These are phyloP conservation scores for Friedmanniomyces endolithicus DNA, from an alignment of 495 filamentous ascomycete genomes.

Conservation along the genomic window DNA sequence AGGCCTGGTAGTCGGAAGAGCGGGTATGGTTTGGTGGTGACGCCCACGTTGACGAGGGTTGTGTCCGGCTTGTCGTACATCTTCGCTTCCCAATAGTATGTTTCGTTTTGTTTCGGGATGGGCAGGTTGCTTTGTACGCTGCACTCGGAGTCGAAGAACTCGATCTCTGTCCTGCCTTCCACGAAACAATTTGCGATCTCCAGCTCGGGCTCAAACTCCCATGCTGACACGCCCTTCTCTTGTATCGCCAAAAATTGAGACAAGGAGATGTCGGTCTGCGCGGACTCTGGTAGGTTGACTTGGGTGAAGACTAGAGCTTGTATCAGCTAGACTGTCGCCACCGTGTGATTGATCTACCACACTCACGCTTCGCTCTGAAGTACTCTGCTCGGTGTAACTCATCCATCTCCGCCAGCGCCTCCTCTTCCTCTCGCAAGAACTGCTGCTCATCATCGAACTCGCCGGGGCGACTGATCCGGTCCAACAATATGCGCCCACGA, in stretches of 20 bases:
- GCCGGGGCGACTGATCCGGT: slow-evolving; percentile 83
- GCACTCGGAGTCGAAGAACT: slow-evolving; percentile 96
- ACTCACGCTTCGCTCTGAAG: slow-evolving; percentile 81
- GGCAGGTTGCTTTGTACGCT: slow-evolving; percentile 95
- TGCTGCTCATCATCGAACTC: slow-evolving; percentile 97
- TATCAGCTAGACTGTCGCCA: slow-evolving; percentile 9
- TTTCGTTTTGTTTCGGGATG: slow-evolving; percentile 95
- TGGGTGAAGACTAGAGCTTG: slow-evolving; percentile 64
- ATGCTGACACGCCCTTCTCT: slow-evolving; percentile 95
- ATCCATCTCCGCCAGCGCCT: slow-evolving; percentile 91
- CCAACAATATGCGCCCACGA: slow-evolving; percentile 80
- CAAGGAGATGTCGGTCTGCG: slow-evolving; percentile 91
- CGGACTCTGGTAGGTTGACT: slow-evolving; percentile 87
- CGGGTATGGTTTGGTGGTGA: slow-evolving; percentile 94
- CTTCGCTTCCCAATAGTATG: slow-evolving; percentile 99
- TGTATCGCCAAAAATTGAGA: slow-evolving; percentile 97
- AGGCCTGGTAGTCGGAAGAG: slow-evolving; percentile 86
- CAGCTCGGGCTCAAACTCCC: slow-evolving; percentile 96
- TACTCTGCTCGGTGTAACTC: slow-evolving; percentile 84
- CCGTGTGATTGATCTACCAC: neutral
- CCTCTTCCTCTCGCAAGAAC: slow-evolving; percentile 81
- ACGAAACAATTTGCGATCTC: slow-evolving; percentile 99
- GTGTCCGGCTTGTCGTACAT: slow-evolving; percentile 92
- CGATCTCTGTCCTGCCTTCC: slow-evolving; percentile 87
- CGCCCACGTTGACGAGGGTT: slow-evolving; percentile 73